Base-by-base conservation (phyloP, 2,329 filamentous ascomycete genomes). In the Diaporthe vaccinii region DNA sequence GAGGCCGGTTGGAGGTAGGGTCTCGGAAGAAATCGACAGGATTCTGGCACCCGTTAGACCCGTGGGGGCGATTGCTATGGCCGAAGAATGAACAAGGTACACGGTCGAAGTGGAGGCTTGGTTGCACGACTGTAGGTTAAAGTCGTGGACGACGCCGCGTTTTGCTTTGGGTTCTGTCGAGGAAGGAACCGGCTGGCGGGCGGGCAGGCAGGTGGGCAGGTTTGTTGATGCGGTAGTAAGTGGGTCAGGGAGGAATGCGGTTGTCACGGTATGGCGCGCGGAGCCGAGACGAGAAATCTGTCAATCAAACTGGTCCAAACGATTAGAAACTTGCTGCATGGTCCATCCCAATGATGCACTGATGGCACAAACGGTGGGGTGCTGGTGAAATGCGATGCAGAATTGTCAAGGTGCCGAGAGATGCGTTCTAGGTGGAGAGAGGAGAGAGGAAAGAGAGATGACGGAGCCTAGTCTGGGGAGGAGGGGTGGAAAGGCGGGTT, bases 331-430 rank as follows among this genome's bases (percentile, higher is more conserved):
- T 49, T 36, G 57, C 55, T 39, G 53, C 53, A 69, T 70, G 41
- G 62, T 72, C 67, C 61, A 68, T 28, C 22, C 34, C 72, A 71
- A 20, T 17, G 39, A 74, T 59, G 72, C 49, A 49, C 31, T 34
- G 58, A 22, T 39, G 39, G 58, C 67, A 49, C 44, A 41, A 61
- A 49, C 34, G 34, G 53, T 69, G 41, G 39, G 36, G 53, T 34
- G 57, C 22, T 76, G 72, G 57, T 51, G 57, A 70, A 72, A 58
- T 71, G 71, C 65, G 72, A 73, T 58, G 75, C 61, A 73, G 65
- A 65, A 75, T 75, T 75, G 62, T 67, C 61, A 62, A 68, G 41
- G 70, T 76, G 73, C 73, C 49, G 62, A 75, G 62, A 62, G 51
- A 59, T 49, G 69, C 36, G 12, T 39, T 71, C 51, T 25, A 70